Conservation (phyloP, 164 flowering plant species). For the Litsea cubeba region DNA sequence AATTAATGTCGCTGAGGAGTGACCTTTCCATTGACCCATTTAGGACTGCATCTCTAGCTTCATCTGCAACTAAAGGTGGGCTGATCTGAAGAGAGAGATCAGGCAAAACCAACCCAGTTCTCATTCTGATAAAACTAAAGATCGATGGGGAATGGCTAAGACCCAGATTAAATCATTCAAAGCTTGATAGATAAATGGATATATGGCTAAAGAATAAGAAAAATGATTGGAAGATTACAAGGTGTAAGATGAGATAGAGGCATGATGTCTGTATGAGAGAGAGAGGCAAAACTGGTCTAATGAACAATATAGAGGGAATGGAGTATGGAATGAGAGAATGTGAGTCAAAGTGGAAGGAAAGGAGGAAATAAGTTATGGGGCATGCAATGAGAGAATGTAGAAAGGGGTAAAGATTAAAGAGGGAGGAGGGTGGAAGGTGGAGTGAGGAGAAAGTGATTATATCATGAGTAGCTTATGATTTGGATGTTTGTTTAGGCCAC, state of each 20-base stretch:
- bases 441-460: conserved; percentile 33
- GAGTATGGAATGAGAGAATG: conserved; percentile 9
- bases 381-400: too few species aligned
- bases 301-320: conserved; percentile 3
- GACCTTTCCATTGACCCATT: conserved; percentile 21
- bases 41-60: conserved; percentile 17
- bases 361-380: too few species aligned
- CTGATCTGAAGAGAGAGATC: conserved; percentile 87
- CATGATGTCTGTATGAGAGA: neutral
- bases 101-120: conserved; percentile 34
- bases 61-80: conserved; percentile 41
- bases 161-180: conserved; percentile 20
- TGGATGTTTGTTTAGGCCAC: conserved; percentile 31
- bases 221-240: neutral
- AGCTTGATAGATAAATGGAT: neutral
- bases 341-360: neutral
- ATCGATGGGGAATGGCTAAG: conserved; percentile 13
- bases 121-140: conserved; percentile 24
- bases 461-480: conserved; percentile 89
- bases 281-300: neutral
- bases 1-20: conserved; percentile 31
- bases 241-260: neutral
- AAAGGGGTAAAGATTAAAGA: too few species aligned
- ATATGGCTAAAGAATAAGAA: neutral
- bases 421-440: neutral